Evolutionary conservation across 306 rosid genomes (phyloP).

Genomic region (Corylus heterophylla): DNA sequence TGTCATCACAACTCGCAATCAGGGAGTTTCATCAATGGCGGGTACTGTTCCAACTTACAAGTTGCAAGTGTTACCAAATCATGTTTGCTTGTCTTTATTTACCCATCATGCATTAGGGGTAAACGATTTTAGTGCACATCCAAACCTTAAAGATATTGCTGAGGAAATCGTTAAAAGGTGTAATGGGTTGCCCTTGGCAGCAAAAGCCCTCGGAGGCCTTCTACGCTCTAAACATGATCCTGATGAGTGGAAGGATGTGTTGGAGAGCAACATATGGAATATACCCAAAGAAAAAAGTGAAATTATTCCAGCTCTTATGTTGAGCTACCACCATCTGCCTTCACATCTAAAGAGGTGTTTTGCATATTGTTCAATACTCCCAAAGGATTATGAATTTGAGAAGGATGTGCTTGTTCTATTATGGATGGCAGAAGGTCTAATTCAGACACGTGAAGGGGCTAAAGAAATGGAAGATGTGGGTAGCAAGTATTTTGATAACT

Average conservation of each 20-base stretch:
- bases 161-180: not conserved
- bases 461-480: not conserved
- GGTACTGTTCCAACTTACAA: not conserved
- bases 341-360: conserved; percentile 6
- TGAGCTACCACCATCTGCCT: conserved; percentile 10
- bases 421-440: not conserved
- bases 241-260: not conserved
- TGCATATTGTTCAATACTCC: conserved; percentile 15
- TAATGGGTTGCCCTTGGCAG: not conserved
- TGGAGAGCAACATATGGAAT: not conserved
- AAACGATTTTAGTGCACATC: not conserved
- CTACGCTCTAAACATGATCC: not conserved
- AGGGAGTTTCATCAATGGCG: not conserved
- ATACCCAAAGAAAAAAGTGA: not conserved
- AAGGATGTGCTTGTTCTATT: not conserved
- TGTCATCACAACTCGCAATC: conserved; percentile 6
- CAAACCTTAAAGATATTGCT: not conserved
- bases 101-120: conserved; percentile 6
- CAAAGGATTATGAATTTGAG: not conserved
- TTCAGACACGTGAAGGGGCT: too few relatives aligned
- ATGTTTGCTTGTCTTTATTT: conserved; percentile 7
- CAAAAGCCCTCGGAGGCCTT: not conserved
- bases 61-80: not conserved
- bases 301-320: not conserved
- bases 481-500: not conserved